phyloP scores from a whole-genome alignment of 805 yeast species.

The Cyberlindnera bimundalis region DNA sequence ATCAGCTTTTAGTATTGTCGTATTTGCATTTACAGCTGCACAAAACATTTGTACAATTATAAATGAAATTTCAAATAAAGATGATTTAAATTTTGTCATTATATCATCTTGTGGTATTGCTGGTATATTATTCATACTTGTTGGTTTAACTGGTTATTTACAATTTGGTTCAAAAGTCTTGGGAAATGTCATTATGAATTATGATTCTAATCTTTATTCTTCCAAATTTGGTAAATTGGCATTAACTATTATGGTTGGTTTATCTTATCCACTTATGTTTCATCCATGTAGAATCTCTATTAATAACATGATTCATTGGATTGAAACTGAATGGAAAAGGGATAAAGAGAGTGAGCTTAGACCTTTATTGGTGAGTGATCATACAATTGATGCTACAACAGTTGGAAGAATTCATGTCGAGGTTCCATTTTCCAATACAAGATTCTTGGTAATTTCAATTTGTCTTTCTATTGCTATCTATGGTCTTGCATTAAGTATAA shows the following conservation, averaged over 20 bases:
- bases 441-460: conserved; percentile 49
- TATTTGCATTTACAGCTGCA: conserved; percentile 79
- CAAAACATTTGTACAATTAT: conserved; percentile 77
- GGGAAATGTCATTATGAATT: conserved; percentile 71
- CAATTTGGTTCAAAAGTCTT: conserved; percentile 63
- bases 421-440: conserved; percentile 45
- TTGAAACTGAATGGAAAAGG: conserved; percentile 24
- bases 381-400: conserved; percentile 23
- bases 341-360: no score
- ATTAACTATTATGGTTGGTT: conserved; percentile 67
- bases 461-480: conserved; percentile 47
- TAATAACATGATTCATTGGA: conserved; percentile 59
- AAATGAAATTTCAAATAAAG: conserved; percentile 59
- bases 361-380: conserved; percentile 10
- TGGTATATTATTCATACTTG: conserved; percentile 52
- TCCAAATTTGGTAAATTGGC: conserved; percentile 55
- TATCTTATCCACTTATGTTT: conserved; percentile 75
- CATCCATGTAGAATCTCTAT: conserved; percentile 76
- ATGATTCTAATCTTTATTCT: conserved; percentile 47
- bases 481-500: conserved; percentile 52
- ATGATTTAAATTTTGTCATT: conserved; percentile 49
- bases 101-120: conserved; percentile 50
- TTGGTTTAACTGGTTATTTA: conserved; percentile 67
- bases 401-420: conserved; percentile 11
- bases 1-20: conserved; percentile 68